Conservation (phyloP, 1,284 basidiomycete genomes). For the Papiliotrema terrestris region DNA sequence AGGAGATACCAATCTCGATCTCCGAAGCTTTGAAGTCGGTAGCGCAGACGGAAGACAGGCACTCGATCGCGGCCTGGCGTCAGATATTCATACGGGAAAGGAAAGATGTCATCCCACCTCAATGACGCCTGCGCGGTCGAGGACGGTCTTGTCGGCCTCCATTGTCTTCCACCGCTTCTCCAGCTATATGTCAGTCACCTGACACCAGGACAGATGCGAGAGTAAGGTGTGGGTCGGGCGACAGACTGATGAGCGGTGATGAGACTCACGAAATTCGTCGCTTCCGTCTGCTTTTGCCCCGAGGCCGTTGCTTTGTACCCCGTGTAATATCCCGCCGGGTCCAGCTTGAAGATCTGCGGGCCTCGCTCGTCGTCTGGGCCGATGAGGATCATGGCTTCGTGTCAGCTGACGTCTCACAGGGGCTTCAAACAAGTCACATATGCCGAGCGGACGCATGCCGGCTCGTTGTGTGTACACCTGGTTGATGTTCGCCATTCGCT, state of each 20-base stretch:
- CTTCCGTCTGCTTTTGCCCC: conserved; percentile 97
- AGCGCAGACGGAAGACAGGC: conserved; percentile 85
- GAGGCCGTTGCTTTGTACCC: conserved; percentile 96
- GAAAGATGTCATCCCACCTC: conserved; percentile 54
- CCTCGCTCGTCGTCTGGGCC: conserved; percentile 84
- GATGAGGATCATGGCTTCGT: conserved; percentile 88
- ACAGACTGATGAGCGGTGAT: background rate
- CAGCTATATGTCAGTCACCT: conserved; percentile 49
- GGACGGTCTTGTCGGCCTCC: conserved; percentile 59
- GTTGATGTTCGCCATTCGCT: conserved; percentile 95
- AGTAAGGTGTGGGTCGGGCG: no score
- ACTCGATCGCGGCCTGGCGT: conserved; percentile 83
- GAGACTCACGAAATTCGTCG: conserved; percentile 73
- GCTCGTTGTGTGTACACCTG: conserved; percentile 98
- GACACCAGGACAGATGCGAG: no score
- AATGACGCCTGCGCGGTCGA: conserved; percentile 78
- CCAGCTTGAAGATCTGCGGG: conserved; percentile 95
- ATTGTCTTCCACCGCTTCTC: conserved; percentile 99
- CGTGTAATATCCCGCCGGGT: conserved; percentile 97
- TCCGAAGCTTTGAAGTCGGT: conserved; percentile 81
- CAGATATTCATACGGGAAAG: background rate
- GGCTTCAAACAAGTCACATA: conserved; percentile 57
- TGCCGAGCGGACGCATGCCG: conserved; percentile 94
- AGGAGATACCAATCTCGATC: conserved; percentile 55
- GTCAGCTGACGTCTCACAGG: background rate